These are phyloP conservation scores for Pholiota conissans DNA, from an alignment of 768 basidiomycete genomes.

Conservation along the genomic window DNA sequence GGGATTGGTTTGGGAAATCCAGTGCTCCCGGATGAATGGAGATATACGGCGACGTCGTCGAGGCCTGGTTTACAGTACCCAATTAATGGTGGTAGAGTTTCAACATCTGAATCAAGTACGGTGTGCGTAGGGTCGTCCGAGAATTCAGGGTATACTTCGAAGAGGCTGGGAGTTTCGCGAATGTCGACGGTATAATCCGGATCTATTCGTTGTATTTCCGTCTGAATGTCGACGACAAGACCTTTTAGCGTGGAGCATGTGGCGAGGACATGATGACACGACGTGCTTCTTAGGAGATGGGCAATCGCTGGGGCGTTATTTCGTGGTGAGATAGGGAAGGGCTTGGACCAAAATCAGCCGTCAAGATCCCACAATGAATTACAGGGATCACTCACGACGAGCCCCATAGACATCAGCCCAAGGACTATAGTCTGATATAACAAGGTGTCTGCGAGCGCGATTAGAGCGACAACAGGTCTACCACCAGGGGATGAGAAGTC, in stretches of 20 bases:
- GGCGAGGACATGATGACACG: conserved; percentile 30
- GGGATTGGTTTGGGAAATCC: conserved; percentile 40
- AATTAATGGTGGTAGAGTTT: background rate
- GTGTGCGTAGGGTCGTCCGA: background rate
- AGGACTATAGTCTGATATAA: conserved; percentile 25
- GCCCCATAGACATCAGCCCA: conserved; percentile 27
- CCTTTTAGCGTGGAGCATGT: conserved; percentile 22
- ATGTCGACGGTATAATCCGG: background rate
- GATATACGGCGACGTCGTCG: conserved; percentile 12
- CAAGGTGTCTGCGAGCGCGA: conserved; percentile 30
- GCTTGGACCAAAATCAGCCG: conserved; percentile 18
- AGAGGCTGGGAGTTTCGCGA: background rate
- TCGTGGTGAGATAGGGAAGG: conserved; percentile 37
- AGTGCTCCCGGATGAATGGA: conserved; percentile 4
- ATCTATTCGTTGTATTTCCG: background rate
- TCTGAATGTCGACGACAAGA: conserved; percentile 10
- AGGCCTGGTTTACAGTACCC: conserved; percentile 16
- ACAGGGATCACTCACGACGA: conserved; percentile 22
- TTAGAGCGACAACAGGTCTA: conserved; percentile 28
- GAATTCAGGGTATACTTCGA: background rate
- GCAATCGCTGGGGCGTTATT: conserved; percentile 34
- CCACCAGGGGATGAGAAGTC: conserved; percentile 17
- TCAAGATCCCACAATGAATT: background rate
- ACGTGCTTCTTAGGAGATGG: conserved; percentile 29
- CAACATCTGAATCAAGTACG: background rate